A percentile compares a stretch with the other conserved stretches of the same genome.
Conservation (phyloP, 176 grass and related monocot species). For the Oryza meridionalis region DNA sequence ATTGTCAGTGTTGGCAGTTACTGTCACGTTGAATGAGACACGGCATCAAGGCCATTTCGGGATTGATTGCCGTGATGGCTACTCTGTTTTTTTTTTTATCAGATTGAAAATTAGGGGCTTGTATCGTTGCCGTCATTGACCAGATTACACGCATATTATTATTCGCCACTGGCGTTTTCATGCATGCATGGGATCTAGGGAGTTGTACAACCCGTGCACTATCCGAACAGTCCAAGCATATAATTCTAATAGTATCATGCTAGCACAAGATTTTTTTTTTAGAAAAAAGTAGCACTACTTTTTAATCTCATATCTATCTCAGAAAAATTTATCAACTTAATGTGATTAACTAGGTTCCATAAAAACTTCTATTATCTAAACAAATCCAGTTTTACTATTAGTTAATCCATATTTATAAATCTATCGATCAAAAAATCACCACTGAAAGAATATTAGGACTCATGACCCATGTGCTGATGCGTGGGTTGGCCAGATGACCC, state of each 20-base stretch:
- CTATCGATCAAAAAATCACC: too few relatives aligned
- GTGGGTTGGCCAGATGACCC: too few relatives aligned
- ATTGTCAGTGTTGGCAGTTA: not conserved
- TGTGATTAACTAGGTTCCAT: too few relatives aligned
- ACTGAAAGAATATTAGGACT: too few relatives aligned
- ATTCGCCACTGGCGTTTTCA: constrained; percentile 8
- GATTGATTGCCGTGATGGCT: not conserved
- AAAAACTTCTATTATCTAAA: too few relatives aligned
- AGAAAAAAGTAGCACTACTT: too few relatives aligned
- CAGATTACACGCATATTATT: not conserved
- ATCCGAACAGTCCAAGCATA: not conserved
- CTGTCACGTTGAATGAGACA: not conserved
- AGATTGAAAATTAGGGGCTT: not conserved
- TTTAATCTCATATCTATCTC: too few relatives aligned
- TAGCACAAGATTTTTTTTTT: not conserved
- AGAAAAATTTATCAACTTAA: too few relatives aligned
- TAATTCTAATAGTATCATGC: too few relatives aligned
- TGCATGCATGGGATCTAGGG: not conserved
- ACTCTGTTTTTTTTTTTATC: not conserved
- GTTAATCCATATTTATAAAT: too few relatives aligned
- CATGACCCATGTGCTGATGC: too few relatives aligned
- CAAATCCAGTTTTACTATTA: too few relatives aligned
- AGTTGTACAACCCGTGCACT: not conserved
- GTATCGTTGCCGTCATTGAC: constrained; percentile 25
- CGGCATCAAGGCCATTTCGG: not conserved